Evolutionary conservation across 2,329 filamentous ascomycete genomes (phyloP), one percentile per base, ranked within the genome.

Genomic region (Alternaria postmessia): DNA sequence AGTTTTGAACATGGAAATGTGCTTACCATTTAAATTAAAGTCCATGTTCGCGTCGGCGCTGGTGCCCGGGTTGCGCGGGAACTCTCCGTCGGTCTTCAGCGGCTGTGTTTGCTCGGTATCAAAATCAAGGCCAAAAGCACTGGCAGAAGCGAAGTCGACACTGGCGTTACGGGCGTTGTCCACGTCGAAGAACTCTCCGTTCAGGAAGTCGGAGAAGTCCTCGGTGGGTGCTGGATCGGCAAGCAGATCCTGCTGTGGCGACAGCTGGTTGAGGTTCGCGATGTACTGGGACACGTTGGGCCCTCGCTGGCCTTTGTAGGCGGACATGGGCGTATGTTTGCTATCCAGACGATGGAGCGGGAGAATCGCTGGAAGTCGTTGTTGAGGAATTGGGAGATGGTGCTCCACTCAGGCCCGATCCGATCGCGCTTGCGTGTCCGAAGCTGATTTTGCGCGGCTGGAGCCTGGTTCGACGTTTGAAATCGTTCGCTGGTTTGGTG

Each of bases 231-330:
- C 85, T 24, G 71, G 71, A 12, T 78, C 74, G 36, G 66, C 62
- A 59, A 67, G 62, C 32, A 62, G 63, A 43, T 77, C 75, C 54
- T 74, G 63, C 22, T 66, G 64, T 59, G 84, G 80, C 28, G 85
- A 86, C 57, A 90, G 83, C 46, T 86, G 87, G 83, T 97, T 97
- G 72, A 97, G 85, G 69, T 94, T 91, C 73, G 92, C 90, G 67
- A 97, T 86, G 82, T 95, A 96, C 75, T 93, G 90, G 75, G 93
- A 93, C 81, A 97, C 91, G 79, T 96, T 96, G 74, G 92, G 90
- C 71, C 87, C 91, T 75, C 91, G 89, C 64, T 92, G 90, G 75
- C 89, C 90, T 79, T 86, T 89, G 85, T 88, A 93, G 77, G 84
- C 86, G 78, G 91, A 88, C 91, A 93, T 93, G 73, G 54, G 63